Evolutionary conservation across 345 rosid genomes (phyloP), one percentile per base, ranked within the genome.

Genomic region (Triadica sebifera): DNA sequence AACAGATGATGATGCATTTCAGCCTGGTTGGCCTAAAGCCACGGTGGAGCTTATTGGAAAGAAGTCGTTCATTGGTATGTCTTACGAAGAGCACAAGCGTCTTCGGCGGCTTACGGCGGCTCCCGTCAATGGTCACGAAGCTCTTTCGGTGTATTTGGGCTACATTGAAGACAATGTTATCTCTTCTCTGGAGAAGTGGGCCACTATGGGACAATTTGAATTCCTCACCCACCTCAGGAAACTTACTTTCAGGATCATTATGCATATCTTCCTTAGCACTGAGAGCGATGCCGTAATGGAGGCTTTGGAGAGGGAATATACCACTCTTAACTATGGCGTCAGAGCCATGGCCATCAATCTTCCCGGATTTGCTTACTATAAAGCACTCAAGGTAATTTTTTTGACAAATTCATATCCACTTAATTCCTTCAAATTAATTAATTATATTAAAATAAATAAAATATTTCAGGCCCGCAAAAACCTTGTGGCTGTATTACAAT

Each of bases 311-410:
- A 81, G 71, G 76, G 91, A 92, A 75, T 94, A 90, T 73, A 89
- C 96, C 0, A 61, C 78, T 1, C 96, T 94, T 55, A 94, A 94
- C 73, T 78, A 79, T 46, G 98, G 97, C 64, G 88, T 94, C 70
- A 78, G 98, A 75, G 93, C 97, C 68, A 90, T 92, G 98, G 90
- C 92, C 10, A 84, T 94, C 76, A 92, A 92, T 79, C 25, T 92
- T 71, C 98, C 96, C 0, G 98, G 98, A 15, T 94, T 94, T 73
- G 91, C 91, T 67, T 94, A 89, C 81, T 79, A 92, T 72, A 82
- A 81, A 69, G 98, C 97, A 41, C 88, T 92, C 13, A 92, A 90
- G 96, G 98, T 91, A 50, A 12, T 0, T 43, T 4, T n/a, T 20
- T 43, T 7, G 51, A 51, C 34, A 29, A 29, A 29, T 29, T 29